These are phyloP conservation scores for Stevia rebaudiana DNA, from an alignment of 140 eudicot species.

Conservation along the genomic window DNA sequence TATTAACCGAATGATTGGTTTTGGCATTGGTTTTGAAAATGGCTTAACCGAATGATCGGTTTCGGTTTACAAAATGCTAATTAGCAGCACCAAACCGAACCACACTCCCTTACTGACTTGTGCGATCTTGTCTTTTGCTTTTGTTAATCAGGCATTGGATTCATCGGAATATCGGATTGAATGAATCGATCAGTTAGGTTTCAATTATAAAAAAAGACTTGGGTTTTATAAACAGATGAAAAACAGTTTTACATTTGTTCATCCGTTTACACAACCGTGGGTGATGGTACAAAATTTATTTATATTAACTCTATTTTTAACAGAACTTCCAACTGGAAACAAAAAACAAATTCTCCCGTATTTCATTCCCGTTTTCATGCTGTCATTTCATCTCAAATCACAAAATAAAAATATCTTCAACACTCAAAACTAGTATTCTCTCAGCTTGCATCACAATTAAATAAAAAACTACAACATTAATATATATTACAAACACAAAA, in stretches of 20 bases:
- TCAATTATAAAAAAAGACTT: neutral
- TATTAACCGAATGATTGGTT: no score
- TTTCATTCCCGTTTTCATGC: constrained; percentile 8
- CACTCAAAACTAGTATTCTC: constrained; percentile 18
- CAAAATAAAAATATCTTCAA: neutral
- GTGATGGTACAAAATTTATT: no score
- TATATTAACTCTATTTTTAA: no score
- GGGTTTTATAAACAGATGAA: no score
- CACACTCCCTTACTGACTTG: no score
- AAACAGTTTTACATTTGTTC: no score
- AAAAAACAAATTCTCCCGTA: constrained; percentile 11
- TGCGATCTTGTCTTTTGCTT: constrained; percentile 2
- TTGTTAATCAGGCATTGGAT: neutral
- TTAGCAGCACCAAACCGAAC: no score
- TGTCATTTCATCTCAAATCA: constrained; percentile 5
- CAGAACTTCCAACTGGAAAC: no score
- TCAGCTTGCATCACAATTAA: constrained; percentile 13
- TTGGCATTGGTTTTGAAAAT: no score
- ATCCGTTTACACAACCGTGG: neutral
- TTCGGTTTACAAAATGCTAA: no score
- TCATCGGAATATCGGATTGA: neutral
- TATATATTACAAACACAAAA: constrained; percentile 6
- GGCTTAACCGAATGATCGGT: no score
- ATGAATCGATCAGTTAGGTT: constrained; percentile 1
- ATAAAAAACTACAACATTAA: neutral